Conservation (phyloP, 108 stramenopile species). For the Cyclotella sp. region DNA sequence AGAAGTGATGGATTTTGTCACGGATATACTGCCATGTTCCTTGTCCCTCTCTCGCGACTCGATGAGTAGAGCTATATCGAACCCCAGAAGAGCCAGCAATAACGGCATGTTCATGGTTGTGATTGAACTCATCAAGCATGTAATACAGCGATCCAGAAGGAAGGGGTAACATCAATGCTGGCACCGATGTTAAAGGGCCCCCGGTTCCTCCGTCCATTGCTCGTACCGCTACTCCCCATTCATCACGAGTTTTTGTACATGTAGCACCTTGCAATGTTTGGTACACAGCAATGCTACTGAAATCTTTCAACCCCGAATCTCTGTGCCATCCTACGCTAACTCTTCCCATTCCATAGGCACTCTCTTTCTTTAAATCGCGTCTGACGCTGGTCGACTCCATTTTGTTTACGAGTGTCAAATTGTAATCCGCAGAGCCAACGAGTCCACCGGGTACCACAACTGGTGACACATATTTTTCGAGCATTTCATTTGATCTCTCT, state of each 20-base stretch:
- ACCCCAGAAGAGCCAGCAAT: constrained; percentile 57
- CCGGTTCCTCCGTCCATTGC: constrained; percentile 53
- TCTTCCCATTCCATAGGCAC: constrained; percentile 56
- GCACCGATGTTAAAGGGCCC: constrained; percentile 25
- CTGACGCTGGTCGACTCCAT: constrained; percentile 62
- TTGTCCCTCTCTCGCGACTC: constrained; percentile 61
- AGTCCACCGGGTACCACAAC: constrained; percentile 30
- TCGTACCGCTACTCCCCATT: constrained; percentile 78
- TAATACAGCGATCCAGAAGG: constrained; percentile 81
- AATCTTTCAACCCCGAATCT: constrained; percentile 84
- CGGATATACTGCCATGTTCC: constrained; percentile 65
- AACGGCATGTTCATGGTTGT: constrained; percentile 84
- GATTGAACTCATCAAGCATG: constrained; percentile 90
- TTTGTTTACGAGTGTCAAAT: constrained; percentile 86
- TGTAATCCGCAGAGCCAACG: constrained; percentile 65
- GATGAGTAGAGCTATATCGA: constrained; percentile 71
- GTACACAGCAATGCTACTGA: constrained; percentile 80
- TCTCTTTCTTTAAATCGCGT: constrained; percentile 66
- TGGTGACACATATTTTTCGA: constrained; percentile 44
- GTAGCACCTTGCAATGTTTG: constrained; percentile 50
- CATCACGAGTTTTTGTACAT: constrained; percentile 12
- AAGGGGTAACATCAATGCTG: constrained; percentile 51
- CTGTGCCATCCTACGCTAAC: constrained; percentile 91
- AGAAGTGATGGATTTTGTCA: constrained; percentile 37
- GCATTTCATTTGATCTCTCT: constrained; percentile 19